phyloP scores from a whole-genome alignment of 2,329 filamentous ascomycete species.

The Stromatinia cepivora region DNA sequence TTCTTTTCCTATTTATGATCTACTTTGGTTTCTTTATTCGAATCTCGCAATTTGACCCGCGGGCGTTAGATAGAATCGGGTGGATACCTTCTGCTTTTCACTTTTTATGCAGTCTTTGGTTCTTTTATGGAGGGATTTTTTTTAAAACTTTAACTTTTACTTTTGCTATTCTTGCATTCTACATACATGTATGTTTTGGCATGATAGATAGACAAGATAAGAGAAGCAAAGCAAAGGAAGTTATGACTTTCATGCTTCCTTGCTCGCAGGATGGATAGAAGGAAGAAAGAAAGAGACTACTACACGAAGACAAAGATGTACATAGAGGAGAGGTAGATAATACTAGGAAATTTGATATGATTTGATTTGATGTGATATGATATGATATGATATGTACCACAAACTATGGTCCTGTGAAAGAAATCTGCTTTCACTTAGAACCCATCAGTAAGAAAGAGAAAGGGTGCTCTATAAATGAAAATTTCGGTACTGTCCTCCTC shows the following conservation, averaged over 20 bases:
- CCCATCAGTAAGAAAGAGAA: no score
- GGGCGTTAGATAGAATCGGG: no score
- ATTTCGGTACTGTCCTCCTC: no score
- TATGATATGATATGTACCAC: no score
- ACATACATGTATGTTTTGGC: no score
- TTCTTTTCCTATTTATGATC: background rate
- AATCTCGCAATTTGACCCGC: background rate
- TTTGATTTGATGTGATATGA: background rate
- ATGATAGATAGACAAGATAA: background rate
- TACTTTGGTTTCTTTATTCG: background rate
- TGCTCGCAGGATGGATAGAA: background rate
- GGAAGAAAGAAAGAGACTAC: background rate
- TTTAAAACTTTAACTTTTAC: background rate
- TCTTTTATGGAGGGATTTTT: background rate
- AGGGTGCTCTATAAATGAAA: no score
- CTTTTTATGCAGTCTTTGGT: background rate
- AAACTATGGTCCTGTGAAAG: no score
- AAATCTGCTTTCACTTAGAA: no score
- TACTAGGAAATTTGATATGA: background rate
- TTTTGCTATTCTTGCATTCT: background rate
- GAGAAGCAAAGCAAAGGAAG: no score
- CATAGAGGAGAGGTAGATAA: background rate
- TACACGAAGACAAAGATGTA: background rate
- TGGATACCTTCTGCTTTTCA: background rate
- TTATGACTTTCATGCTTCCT: no score